A percentile compares a stretch with the other conserved stretches of the same genome.
These are phyloP conservation scores for Diplodia mutila DNA, from an alignment of 2,329 filamentous ascomycete species.

Conservation along the genomic window DNA sequence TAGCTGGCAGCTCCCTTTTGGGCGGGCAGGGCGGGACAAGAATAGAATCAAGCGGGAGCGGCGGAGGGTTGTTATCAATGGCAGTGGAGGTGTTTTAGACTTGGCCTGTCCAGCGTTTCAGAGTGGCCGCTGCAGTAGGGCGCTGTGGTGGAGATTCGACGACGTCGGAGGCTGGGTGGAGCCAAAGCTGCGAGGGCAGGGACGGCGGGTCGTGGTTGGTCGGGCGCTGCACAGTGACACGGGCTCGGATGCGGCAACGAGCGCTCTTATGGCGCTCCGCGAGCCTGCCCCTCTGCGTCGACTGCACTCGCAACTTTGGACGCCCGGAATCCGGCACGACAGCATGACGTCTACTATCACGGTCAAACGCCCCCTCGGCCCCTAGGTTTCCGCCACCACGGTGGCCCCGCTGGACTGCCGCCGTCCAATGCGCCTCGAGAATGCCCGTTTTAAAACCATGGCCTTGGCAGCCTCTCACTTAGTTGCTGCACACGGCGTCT, in stretches of 20 bases:
- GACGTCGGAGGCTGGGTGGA: neutral
- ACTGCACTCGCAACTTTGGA: too few species aligned
- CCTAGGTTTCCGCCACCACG: too few species aligned
- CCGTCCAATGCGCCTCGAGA: neutral
- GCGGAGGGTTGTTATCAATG: constrained; percentile 1
- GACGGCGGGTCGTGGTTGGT: neutral
- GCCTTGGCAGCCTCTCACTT: constrained; percentile 3
- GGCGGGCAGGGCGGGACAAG: neutral
- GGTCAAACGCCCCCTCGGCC: too few species aligned
- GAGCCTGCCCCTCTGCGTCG: too few species aligned
- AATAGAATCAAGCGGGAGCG: neutral
- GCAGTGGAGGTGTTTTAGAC: constrained; percentile 5
- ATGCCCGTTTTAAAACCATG: neutral
- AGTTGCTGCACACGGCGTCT: neutral
- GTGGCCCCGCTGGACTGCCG: too few species aligned
- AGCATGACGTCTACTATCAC: neutral
- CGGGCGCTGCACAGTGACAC: neutral
- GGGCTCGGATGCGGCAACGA: neutral
- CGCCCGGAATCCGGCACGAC: too few species aligned
- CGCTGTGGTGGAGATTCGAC: neutral
- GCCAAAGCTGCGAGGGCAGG: constrained; percentile 4
- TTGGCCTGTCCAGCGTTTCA: constrained; percentile 11
- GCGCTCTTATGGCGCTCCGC: neutral
- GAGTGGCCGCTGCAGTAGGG: neutral
- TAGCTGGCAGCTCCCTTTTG: neutral